phyloP scores from a whole-genome alignment of 306 rosid species.

The Gastrolobium villosum region DNA sequence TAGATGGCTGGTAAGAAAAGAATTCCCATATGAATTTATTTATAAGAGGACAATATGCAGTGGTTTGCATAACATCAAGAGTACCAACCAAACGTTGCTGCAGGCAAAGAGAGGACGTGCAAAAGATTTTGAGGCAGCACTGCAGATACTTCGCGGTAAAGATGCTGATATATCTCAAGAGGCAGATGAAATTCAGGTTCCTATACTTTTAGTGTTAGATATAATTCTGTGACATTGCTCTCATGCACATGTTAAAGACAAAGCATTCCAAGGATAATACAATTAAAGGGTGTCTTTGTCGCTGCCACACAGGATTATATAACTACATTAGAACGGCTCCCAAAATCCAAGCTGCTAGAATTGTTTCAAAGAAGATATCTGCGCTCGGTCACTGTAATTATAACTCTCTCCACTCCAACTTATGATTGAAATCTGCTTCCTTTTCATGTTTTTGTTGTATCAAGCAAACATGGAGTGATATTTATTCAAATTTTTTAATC shows the following conservation, averaged over 20 bases:
- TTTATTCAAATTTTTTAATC: background rate
- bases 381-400: conserved; percentile 72
- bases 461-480: background rate
- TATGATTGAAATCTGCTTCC: conserved; percentile 29
- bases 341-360: conserved; percentile 78
- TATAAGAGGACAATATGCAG: background rate
- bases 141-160: conserved; percentile 80
- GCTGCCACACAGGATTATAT: conserved; percentile 72
- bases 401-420: conserved; percentile 32
- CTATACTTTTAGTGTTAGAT: conserved; percentile 14
- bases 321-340: conserved; percentile 70
- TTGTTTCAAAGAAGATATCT: conserved; percentile 83
- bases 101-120: conserved; percentile 80
- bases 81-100: conserved; percentile 26
- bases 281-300: conserved; percentile 23
- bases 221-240: conserved; percentile 9
- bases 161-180: conserved; percentile 76
- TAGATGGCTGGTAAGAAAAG: conserved; percentile 87
- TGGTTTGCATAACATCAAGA: conserved; percentile 3
- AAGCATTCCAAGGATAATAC: conserved; percentile 26
- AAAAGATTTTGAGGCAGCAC: conserved; percentile 69
- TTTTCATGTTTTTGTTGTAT: conserved; percentile 3
- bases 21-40: background rate
- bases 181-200: conserved; percentile 89
- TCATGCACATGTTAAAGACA: background rate